phyloP scores from a whole-genome alignment of 2,329 filamentous ascomycete genomes.

The Aspergillus thermomutatus region DNA sequence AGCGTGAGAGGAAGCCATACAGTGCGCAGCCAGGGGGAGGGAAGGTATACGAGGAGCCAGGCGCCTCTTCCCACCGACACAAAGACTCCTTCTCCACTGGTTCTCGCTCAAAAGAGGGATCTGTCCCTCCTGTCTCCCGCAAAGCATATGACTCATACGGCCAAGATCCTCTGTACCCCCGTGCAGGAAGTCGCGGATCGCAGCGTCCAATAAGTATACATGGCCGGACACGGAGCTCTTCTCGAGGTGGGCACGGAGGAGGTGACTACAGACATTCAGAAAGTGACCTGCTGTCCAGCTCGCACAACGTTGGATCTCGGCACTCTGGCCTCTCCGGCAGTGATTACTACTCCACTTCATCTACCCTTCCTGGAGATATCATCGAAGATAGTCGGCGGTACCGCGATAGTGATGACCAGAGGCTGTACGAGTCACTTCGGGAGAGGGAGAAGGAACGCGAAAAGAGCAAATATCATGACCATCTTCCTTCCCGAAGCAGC shows the following conservation, averaged over 20 bases:
- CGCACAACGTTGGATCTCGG: slow-evolving; percentile 18
- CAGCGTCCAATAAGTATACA: slow-evolving; percentile 10
- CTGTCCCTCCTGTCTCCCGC: slow-evolving; percentile 57
- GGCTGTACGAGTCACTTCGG: slow-evolving; percentile 25
- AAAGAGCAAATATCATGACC: slow-evolving; percentile 25
- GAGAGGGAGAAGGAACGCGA: slow-evolving; percentile 29
- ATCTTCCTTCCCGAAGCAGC: slow-evolving; percentile 20
- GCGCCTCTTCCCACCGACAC: slow-evolving; percentile 14
- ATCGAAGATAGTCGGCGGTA: slow-evolving; percentile 25
- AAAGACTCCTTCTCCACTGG: slow-evolving; percentile 25
- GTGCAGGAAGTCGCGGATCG: slow-evolving; percentile 15
- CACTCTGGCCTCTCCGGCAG: slow-evolving; percentile 19
- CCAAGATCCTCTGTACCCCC: slow-evolving; percentile 23
- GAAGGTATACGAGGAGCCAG: slow-evolving; percentile 51
- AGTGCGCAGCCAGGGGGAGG: slow-evolving; percentile 56
- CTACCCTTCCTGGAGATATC: slow-evolving; percentile 20
- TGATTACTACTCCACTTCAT: slow-evolving; percentile 26
- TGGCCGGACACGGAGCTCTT: slow-evolving; percentile 30
- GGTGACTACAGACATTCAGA: slow-evolving; percentile 36
- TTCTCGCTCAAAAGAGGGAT: slow-evolving; percentile 54
- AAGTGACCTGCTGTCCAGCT: slow-evolving; percentile 25
- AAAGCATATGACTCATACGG: slow-evolving; percentile 55
- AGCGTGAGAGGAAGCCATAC: slow-evolving; percentile 66
- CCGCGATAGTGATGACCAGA: slow-evolving; percentile 22
- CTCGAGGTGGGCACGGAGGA: slow-evolving; percentile 21